Percentiles rank a stretch among this genome's conserved stretches.
phyloP scores from a whole-genome alignment of 176 grass and related monocot genomes.

The Puya raimondii region DNA sequence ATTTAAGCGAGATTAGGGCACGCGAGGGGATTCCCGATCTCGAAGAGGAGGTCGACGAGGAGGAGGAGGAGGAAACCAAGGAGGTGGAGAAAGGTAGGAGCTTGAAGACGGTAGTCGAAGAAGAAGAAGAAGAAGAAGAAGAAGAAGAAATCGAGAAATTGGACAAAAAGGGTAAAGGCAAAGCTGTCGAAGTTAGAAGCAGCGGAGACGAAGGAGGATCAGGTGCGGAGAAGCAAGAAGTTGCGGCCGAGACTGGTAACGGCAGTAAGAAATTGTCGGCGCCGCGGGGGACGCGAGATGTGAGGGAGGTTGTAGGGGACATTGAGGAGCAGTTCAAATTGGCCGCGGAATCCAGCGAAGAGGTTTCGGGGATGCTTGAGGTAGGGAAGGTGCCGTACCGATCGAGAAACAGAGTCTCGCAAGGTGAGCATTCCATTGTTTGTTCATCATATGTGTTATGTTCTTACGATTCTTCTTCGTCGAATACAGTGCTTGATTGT shows the following conservation, averaged over 20 bases:
- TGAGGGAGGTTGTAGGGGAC: slow-evolving; percentile 47
- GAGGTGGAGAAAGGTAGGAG: neutral
- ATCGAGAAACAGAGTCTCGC: slow-evolving; percentile 33
- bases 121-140: neutral
- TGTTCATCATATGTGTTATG: neutral
- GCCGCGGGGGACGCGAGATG: slow-evolving; percentile 32
- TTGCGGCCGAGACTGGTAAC: slow-evolving; percentile 6
- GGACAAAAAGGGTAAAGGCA: slow-evolving; percentile 27
- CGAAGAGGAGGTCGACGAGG: slow-evolving; percentile 50
- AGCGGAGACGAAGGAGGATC: slow-evolving; percentile 22
- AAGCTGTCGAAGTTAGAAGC: slow-evolving; percentile 11
- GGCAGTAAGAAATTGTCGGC: slow-evolving; percentile 23
- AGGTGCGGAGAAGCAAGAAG: slow-evolving; percentile 28
- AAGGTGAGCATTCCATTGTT: slow-evolving; percentile 48
- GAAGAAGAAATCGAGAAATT: too few relatives aligned
- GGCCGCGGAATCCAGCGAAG: slow-evolving; percentile 31
- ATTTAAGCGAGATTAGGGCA: slow-evolving; percentile 45
- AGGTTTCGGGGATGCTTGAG: slow-evolving; percentile 62
- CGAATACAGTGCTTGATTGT: neutral
- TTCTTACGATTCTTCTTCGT: slow-evolving; percentile 1
- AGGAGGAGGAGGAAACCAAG: neutral
- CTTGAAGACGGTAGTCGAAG: neutral
- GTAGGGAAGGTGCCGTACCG: slow-evolving; percentile 51
- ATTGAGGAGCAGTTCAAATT: slow-evolving; percentile 46
- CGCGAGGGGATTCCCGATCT: slow-evolving; percentile 91